Base-by-base conservation (phyloP, 2,329 filamentous ascomycete genomes). In the Penicillium sp. region DNA sequence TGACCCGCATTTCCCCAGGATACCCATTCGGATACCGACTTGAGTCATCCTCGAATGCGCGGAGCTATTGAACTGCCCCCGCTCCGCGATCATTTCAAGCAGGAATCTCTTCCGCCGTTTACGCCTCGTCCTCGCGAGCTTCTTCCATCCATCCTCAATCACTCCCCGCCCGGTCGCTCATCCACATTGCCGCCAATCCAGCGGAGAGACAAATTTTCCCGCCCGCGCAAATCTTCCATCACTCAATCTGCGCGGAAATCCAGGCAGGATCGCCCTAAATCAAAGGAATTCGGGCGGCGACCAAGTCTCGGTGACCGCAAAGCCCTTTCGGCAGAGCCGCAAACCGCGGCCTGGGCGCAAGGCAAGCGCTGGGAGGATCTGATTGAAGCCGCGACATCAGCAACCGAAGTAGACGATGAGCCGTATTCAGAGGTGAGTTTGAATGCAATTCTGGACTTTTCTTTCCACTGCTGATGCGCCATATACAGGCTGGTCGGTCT, bases 301-400 rank as follows among this genome's bases (percentile, higher is more conserved):
- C 79, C 90, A 60, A 87, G 88, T 67, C 83, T 87, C 55, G 86
- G 87, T 65, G 86, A 90, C 65, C 84, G 90, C 59, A 96, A 96
- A 75, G 90, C 91, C 53, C 83, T 89, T 62, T 96, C 91, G 16
- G 90, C 90, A 40, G 93, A 97, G 73, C 91, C 92, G 25, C 84
- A 87, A 54, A 86, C 84, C 21, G 87, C 89, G 56, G 89, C 82
- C 18, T 84, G 82, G 65, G 78, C 82, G 46, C 85, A 89, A 75
- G 91, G 90, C 61, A 96, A 94, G 77, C 83, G 93, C 66, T 97
- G 93, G 94, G 91, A 96, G 74, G 93, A 97, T 73, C 81, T 97
- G 57, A 95, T 97, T 61, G 92, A 97, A 74, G 93, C 93, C 50
- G 93, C 90, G 52, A 91, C 93, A 32, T 96, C 91, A 58, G 91